phyloP scores from a whole-genome alignment of 108 stramenopile species.

The Asterionellopsis glacialis region DNA sequence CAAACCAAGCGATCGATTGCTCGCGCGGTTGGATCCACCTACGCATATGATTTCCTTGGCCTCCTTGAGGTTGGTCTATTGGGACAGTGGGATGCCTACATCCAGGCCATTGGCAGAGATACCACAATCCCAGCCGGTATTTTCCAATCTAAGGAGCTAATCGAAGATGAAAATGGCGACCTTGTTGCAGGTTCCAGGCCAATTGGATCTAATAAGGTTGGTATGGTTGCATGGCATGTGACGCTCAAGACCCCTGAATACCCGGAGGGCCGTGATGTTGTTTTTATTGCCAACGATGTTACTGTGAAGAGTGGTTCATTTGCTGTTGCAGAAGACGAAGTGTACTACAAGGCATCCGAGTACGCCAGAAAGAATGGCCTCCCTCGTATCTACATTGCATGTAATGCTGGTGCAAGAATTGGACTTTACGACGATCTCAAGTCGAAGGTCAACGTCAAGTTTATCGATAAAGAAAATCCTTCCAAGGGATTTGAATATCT shows the following conservation, averaged over 20 bases:
- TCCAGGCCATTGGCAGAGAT: slow-evolving; percentile 43
- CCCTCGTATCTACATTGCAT: slow-evolving; percentile 94
- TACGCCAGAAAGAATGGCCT: slow-evolving; percentile 88
- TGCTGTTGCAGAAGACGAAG: slow-evolving; percentile 93
- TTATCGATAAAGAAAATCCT: slow-evolving; percentile 82
- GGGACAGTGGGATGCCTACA: slow-evolving; percentile 70
- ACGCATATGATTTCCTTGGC: slow-evolving; percentile 97
- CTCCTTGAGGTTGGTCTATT: slow-evolving; percentile 90
- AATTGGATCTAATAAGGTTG: slow-evolving; percentile 94
- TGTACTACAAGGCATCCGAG: slow-evolving; percentile 88
- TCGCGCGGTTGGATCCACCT: slow-evolving; percentile 95
- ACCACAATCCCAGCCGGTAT: slow-evolving; percentile 42
- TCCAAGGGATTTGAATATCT: slow-evolving; percentile 95
- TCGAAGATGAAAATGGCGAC: slow-evolving; percentile 71
- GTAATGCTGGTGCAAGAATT: slow-evolving; percentile 97
- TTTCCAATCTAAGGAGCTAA: slow-evolving; percentile 74
- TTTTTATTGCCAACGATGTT: slow-evolving; percentile 97
- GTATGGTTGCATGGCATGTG: slow-evolving; percentile 94
- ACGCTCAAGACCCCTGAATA: slow-evolving; percentile 97
- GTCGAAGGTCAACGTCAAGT: slow-evolving; percentile 92
- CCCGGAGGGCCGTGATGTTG: slow-evolving; percentile 94
- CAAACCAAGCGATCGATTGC: slow-evolving; percentile 95
- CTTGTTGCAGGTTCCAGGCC: slow-evolving; percentile 67
- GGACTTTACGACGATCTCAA: slow-evolving; percentile 97
- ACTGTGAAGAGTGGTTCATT: slow-evolving; percentile 97